Evolutionary conservation across 2,329 filamentous ascomycete species (phyloP).

Genomic region (Ascochyta clinopodiicola): DNA sequence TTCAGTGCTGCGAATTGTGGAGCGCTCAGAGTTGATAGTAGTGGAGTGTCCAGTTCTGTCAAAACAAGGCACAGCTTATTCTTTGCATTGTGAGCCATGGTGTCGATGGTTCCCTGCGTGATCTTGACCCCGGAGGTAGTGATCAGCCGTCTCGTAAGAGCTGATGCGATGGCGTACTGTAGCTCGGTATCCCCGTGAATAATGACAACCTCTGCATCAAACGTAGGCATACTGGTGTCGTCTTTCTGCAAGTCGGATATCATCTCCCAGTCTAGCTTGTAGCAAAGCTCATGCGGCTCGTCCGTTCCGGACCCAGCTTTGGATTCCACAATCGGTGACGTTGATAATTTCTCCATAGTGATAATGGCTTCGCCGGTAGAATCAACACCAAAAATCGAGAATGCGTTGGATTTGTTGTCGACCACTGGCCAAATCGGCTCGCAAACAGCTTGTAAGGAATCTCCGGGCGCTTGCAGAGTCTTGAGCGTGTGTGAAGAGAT

Average conservation of each 20-base stretch:
- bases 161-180: slow-evolving; percentile 20
- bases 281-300: slow-evolving; percentile 33
- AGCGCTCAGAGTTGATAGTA: slow-evolving; percentile 10
- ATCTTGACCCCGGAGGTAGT: slow-evolving; percentile 7
- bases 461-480: slow-evolving; percentile 2
- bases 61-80: slow-evolving; percentile 26
- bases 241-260: neutral
- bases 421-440: slow-evolving; percentile 11
- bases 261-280: slow-evolving; percentile 36
- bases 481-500: slow-evolving; percentile 23
- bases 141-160: slow-evolving; percentile 19
- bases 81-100: neutral
- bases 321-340: slow-evolving; percentile 29
- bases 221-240: neutral
- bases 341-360: slow-evolving; percentile 28
- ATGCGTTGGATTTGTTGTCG: slow-evolving; percentile 21
- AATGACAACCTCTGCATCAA: slow-evolving; percentile 19
- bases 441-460: slow-evolving; percentile 25
- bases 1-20: slow-evolving; percentile 8
- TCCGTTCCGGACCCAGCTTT: slow-evolving; percentile 11
- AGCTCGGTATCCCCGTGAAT: slow-evolving; percentile 20
- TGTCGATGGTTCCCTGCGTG: neutral
- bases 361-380: slow-evolving; percentile 24
- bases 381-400: slow-evolving; percentile 33
- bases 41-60: slow-evolving; percentile 12